A percentile compares a stretch with the other conserved stretches of the same genome.
These are phyloP conservation scores for Aspergillus caelatus DNA, from an alignment of 2,329 filamentous ascomycete genomes.

Conservation along the genomic window DNA sequence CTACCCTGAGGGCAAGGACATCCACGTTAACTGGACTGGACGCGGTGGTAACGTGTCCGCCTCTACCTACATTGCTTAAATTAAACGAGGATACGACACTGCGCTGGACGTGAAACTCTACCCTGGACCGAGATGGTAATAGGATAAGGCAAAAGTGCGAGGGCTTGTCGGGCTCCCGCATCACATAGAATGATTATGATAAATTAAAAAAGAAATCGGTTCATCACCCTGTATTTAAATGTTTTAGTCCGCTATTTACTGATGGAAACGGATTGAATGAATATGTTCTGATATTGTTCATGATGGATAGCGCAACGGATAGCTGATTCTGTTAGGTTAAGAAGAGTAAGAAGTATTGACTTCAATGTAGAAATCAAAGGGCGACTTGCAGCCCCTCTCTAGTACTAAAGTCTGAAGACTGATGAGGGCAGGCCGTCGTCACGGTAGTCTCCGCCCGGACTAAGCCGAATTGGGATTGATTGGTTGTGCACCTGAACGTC, in stretches of 20 bases:
- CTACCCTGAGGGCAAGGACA: constrained; percentile 83
- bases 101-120: constrained; percentile 31
- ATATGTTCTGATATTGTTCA: constrained; percentile 11
- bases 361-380: not conserved
- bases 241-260: not conserved
- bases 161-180: constrained; percentile 16
- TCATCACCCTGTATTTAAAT: constrained; percentile 28
- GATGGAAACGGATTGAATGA: constrained; percentile 15
- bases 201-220: constrained; percentile 14
- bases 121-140: constrained; percentile 14
- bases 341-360: not conserved
- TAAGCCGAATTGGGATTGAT: constrained; percentile 19
- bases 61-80: constrained; percentile 95
- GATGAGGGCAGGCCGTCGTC: not conserved
- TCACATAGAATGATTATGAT: constrained; percentile 30
- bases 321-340: not conserved
- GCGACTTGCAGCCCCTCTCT: too few relatives aligned
- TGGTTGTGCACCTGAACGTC: constrained; percentile 9
- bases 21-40: constrained; percentile 99
- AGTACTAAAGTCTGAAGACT: not conserved
- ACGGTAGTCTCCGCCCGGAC: constrained; percentile 8
- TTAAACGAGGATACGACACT: constrained; percentile 22
- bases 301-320: not conserved
- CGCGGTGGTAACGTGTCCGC: constrained; percentile 96
- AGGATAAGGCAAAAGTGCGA: constrained; percentile 16